These are phyloP conservation scores for Hanseniaspora sp. DNA, from an alignment of 1,139 yeast genomes.

Conservation along the genomic window DNA sequence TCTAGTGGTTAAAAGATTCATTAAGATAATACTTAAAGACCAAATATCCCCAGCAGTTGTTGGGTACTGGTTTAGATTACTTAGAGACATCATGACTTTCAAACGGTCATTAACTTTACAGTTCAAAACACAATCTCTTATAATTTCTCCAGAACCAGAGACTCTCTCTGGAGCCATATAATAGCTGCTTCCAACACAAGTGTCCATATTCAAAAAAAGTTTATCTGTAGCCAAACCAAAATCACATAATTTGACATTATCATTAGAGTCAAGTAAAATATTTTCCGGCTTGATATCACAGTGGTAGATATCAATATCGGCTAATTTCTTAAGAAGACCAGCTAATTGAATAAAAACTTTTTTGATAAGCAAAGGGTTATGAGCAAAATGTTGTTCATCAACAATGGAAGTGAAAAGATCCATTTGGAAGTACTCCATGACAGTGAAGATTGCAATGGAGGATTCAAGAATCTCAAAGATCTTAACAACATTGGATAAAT, in stretches of 20 bases:
- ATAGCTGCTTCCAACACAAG: conserved; percentile 77
- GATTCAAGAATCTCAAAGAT: conserved; percentile 59
- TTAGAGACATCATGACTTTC: conserved; percentile 5
- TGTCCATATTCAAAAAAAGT: conserved; percentile 50
- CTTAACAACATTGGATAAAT: conserved; percentile 66
- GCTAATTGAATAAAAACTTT: conserved; percentile 64
- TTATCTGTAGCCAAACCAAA: conserved; percentile 71
- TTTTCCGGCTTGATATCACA: conserved; percentile 92
- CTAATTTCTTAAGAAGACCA: conserved; percentile 63
- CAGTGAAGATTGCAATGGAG: conserved; percentile 49
- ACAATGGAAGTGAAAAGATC: conserved; percentile 76
- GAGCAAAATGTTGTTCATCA: conserved; percentile 38
- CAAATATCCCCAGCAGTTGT: conserved; percentile 75
- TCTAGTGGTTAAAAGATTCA: conserved; percentile 70
- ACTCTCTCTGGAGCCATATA: conserved; percentile 91
- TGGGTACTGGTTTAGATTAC: conserved; percentile 32
- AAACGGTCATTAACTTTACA: conserved; percentile 7
- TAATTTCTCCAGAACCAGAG: conserved; percentile 29
- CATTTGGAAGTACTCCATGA: conserved; percentile 74
- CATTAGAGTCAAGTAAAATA: conserved; percentile 53
- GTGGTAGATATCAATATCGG: conserved; percentile 56
- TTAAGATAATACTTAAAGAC: conserved; percentile 74
- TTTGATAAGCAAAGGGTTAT: conserved; percentile 40
- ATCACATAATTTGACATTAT: conserved; percentile 59
- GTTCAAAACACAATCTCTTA: conserved; percentile 9